Base-by-base conservation (phyloP, 1,284 basidiomycete species). In the Meripilus lineatus region DNA sequence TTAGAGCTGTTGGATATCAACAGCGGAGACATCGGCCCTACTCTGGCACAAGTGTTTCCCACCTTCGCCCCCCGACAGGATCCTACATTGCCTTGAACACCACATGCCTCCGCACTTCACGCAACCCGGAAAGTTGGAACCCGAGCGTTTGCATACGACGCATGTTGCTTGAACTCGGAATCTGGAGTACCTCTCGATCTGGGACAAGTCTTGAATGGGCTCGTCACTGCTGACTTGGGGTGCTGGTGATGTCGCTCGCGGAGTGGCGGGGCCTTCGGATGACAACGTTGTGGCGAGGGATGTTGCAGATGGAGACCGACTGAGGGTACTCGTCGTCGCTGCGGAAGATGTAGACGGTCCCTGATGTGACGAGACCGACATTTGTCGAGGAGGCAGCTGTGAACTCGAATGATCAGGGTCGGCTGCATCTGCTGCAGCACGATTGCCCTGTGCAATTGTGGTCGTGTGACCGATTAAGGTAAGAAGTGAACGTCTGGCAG, bases 61-160 rank as follows among this genome's bases (percentile, higher is more conserved):
- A 23, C 45, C 71, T 28, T 43, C 42, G 33, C 71, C 68, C 25
- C 67, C 47, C 10, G 47, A 72, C 36, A 67, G 64, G 42, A 84
- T 55, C 46, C 83, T 69, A 58, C 84, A 87, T 35, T 75, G 65
- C 44, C 84, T 69, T 36, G 82, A 85, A 54, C 84, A 87, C 81
- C 83, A 86, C 61, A 66, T 72, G 39, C 75, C 71, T 13, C 70
- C 68, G 54, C 84, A 87, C 51, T 72, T 77, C 3, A 74, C 67
- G 58, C 84, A 87, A 24, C 72, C 71, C 10, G 84, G 83, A 58
- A 74, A 86, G 54, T 84, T 80, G 23, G 66, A 62, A 0, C 84
- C 84, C 2, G 56, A 47, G 52, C 72, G 77, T 33, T 64, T 66
- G 57, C 84, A 87, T 3, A 78, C 72, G 6, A 74, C 69, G 52